A percentile compares a stretch with the other conserved stretches of the same genome.
phyloP scores from a whole-genome alignment of 1,284 basidiomycete species.

The Malassezia furfur region DNA sequence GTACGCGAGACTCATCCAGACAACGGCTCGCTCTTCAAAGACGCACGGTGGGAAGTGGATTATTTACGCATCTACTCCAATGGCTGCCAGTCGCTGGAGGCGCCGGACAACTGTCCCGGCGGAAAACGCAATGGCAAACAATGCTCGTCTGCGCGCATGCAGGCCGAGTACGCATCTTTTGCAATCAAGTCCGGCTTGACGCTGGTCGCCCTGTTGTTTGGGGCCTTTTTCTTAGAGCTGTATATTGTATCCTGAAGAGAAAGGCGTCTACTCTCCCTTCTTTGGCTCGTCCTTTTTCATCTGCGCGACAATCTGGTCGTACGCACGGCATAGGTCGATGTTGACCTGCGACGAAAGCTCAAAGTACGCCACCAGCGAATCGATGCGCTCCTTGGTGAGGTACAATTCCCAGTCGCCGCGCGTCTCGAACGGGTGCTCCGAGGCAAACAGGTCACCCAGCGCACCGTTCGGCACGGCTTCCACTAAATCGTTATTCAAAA shows the following conservation, averaged over 20 bases:
- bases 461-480: slow-evolving; percentile 19
- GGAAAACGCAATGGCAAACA: background rate
- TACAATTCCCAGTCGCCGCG: slow-evolving; percentile 6
- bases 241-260: background rate
- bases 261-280: too few species aligned
- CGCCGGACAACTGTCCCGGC: background rate
- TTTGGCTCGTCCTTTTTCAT: slow-evolving; percentile 2
- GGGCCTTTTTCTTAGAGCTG: background rate
- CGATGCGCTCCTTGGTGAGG: slow-evolving; percentile 5
- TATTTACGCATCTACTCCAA: slow-evolving; percentile 29
- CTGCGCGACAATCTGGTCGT: slow-evolving; percentile 9
- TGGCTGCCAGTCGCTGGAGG: background rate
- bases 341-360: slow-evolving; percentile 15
- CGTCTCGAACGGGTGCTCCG: background rate
- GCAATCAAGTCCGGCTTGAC: too few species aligned
- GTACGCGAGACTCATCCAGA: slow-evolving; percentile 5
- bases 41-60: slow-evolving; percentile 38
- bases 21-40: slow-evolving; percentile 22
- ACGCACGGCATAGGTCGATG: slow-evolving; percentile 20
- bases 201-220: background rate
- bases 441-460: background rate
- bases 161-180: too few species aligned
- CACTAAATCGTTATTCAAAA: slow-evolving; percentile 26
- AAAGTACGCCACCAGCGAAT: slow-evolving; percentile 6
- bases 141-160: background rate